Evolutionary conservation across 2,329 filamentous ascomycete genomes (phyloP), one percentile per base, ranked within the genome.

Genomic region (Clarireedia sp.): DNA sequence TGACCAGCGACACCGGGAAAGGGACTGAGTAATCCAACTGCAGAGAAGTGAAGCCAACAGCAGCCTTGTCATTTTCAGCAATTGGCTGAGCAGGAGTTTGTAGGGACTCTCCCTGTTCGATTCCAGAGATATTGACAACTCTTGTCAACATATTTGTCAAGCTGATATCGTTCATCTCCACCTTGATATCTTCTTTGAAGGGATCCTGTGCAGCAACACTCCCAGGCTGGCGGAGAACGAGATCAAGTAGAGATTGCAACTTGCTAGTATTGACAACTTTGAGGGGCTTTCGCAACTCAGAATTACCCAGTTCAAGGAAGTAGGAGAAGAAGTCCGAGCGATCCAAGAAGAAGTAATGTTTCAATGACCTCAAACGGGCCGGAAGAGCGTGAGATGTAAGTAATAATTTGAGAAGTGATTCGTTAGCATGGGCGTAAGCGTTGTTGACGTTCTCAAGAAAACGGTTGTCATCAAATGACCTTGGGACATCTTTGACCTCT

Each of bases 291-390:
- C 89, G 87, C 57, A 99, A 78, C 72, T 99, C 94, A 1, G 90
- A 91, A 29, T 87, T 79, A 54, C 90, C 85, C 19, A 99, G 83
- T 68, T 99, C 94, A 57, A 99, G 83, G 70, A 99, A 99, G 72
- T 97, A 95, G 2, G 90, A 90, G 71, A 99, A 97, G 75, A 96
- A 99, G 70, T 99, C 94, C 36, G 94, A 96, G 8, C 91, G 87
- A 65, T 97, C 92, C 59, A 99, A 84, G 77, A 99, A 99, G 76
- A 97, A 99, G 74, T 99, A 99, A 72, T 99, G 94, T 70, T 99
- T 99, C 40, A 99, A 77, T 14, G 92, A 97, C 46, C 87, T 83
- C 55, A 99, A 78, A 38, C 94, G 83, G 26, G 89, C 87, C 0
- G 92, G 91, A 5, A 99, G 80, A 12, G 89, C 89, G 68, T 99